Evolutionary conservation across 805 yeast species (phyloP).

Genomic region (Spathaspora girioi): DNA sequence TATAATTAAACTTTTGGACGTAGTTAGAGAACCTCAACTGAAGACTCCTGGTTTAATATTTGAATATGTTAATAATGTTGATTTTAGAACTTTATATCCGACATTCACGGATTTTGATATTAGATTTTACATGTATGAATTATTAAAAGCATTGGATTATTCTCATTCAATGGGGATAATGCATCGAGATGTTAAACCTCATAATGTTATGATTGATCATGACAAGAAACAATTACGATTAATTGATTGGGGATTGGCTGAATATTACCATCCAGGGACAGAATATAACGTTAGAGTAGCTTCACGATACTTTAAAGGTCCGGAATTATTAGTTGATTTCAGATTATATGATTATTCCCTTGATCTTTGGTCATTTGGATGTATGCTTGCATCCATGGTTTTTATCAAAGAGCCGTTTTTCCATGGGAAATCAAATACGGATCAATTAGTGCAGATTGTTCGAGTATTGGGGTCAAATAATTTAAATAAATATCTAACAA

Average conservation of each 20-base stretch:
- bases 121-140: slow-evolving; percentile 77
- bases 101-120: slow-evolving; percentile 72
- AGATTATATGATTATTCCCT: slow-evolving; percentile 87
- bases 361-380: slow-evolving; percentile 93
- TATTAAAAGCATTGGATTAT: slow-evolving; percentile 78
- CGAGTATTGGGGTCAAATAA: slow-evolving; percentile 84
- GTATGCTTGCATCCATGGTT: slow-evolving; percentile 86
- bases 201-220: slow-evolving; percentile 93
- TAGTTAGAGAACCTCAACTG: slow-evolving; percentile 81
- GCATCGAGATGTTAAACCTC: slow-evolving; percentile 87
- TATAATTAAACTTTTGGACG: slow-evolving; percentile 69
- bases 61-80: slow-evolving; percentile 80
- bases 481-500: slow-evolving; percentile 61
- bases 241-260: slow-evolving; percentile 96
- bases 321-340: slow-evolving; percentile 82
- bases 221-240: slow-evolving; percentile 62
- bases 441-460: slow-evolving; percentile 86
- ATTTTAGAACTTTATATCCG: slow-evolving; percentile 83
- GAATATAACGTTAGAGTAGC: slow-evolving; percentile 94
- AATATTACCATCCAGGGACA: slow-evolving; percentile 83
- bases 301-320: slow-evolving; percentile 89
- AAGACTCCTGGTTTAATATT: slow-evolving; percentile 87
- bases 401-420: slow-evolving; percentile 91
- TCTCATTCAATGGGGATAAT: slow-evolving; percentile 86
- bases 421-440: slow-evolving; percentile 86